Base-by-base conservation (phyloP, 2,329 filamentous ascomycete species). In the Talaromyces sp. region DNA sequence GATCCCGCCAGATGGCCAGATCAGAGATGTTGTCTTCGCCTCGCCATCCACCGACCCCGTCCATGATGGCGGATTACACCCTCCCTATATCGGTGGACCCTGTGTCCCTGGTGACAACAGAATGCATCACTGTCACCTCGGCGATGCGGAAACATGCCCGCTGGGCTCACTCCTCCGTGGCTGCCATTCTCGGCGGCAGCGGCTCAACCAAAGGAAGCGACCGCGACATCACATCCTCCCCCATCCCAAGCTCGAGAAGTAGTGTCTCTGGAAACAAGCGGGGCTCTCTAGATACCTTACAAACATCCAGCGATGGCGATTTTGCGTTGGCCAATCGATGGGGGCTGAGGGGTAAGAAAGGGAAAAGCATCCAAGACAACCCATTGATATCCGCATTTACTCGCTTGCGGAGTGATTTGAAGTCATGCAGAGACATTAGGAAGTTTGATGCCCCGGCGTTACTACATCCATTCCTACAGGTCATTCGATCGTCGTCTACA, bases 61-160 rank as follows among this genome's bases (percentile, higher is more conserved):
- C 69, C 69, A 72, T 68, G 60, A 77, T 77, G 75, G 71, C 72
- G 27, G 70, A 72, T n/a, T 66, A 71, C 19, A 69, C 74, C 33
- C 79, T 93, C 37, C 87, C 91, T 39, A 92, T 97, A 68, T 92
- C 93, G 50, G 90, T 97, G 70, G 92, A 97, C 73, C 93, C 93
- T 1, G 89, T 97, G 65, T 93, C 93, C 58, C 83, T 99, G 72
- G 93, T 99, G 69, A 97, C 96, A 68, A 97, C 94, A 79, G 95
- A 99, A 88, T 99, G 95, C 79, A 98, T 98, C 75, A 94, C 93
- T 54, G 94, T 99, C 80, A 98, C 95, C 14, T 97, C 94, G 68
- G 93, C 93, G 67, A 97, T 99, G 86, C 93, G 96, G 74, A 99
- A 99, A 81, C 90, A 97, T 86, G 91, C 93, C 69, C 90, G 95